phyloP scores from a whole-genome alignment of 2,329 filamentous ascomycete genomes.

The Aspergillus sp. region DNA sequence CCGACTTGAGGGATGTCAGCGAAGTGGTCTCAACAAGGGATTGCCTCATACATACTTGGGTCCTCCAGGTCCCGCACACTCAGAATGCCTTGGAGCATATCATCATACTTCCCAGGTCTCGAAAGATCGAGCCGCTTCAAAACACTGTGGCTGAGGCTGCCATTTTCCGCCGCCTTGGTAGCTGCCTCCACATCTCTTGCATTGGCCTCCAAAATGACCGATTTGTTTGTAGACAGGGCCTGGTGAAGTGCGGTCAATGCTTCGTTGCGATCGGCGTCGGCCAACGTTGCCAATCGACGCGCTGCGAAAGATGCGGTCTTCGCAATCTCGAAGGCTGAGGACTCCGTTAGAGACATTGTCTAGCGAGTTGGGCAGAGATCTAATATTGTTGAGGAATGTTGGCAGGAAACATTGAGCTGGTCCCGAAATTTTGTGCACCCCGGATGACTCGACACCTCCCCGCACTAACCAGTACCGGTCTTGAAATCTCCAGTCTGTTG shows the following conservation, averaged over 20 bases:
- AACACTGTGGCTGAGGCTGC: conserved; percentile 75
- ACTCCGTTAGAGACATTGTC: conserved; percentile 84
- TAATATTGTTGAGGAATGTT: not conserved
- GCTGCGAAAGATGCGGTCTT: conserved; percentile 77
- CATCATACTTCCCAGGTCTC: conserved; percentile 88
- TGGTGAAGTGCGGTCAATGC: conserved; percentile 80
- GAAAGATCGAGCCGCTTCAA: conserved; percentile 85
- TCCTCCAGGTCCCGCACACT: conserved; percentile 83
- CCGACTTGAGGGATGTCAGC: conserved; percentile 60
- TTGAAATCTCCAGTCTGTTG: too few relatives aligned
- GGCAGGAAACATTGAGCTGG: not conserved
- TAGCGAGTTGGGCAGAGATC: not conserved
- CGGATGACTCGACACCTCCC: not conserved
- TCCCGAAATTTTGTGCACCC: not conserved
- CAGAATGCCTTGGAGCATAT: conserved; percentile 93
- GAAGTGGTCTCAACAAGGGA: not conserved
- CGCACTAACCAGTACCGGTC: not conserved
- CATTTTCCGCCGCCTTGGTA: conserved; percentile 68
- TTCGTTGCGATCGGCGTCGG: conserved; percentile 73
- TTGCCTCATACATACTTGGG: conserved; percentile 63
- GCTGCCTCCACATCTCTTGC: conserved; percentile 76
- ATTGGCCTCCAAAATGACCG: conserved; percentile 83
- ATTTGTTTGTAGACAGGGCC: conserved; percentile 67
- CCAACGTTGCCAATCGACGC: conserved; percentile 76
- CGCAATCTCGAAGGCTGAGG: conserved; percentile 74